Evolutionary conservation across 1,139 yeast species (phyloP).

Genomic region (Candida sp.): DNA sequence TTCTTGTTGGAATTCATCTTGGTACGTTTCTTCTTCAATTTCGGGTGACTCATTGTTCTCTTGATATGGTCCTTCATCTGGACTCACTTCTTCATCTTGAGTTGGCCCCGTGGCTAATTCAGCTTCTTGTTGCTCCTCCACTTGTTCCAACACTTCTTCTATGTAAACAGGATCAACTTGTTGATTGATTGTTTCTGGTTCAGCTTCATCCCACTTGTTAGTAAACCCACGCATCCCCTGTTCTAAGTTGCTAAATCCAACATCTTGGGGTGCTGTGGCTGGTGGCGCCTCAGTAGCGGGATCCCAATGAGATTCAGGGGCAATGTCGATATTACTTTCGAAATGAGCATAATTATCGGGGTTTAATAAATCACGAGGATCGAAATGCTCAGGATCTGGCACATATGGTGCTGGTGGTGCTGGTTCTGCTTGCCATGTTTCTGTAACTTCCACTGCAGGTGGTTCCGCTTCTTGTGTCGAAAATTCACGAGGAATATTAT

Average conservation of each 20-base stretch:
- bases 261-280: slow-evolving; percentile 5
- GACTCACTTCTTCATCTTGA: not conserved
- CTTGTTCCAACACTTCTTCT: not conserved
- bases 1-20: not conserved
- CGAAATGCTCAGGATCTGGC: slow-evolving; percentile 7
- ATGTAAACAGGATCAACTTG: not conserved
- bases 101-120: not conserved
- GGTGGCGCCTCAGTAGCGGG: slow-evolving; percentile 37
- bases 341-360: slow-evolving; percentile 27
- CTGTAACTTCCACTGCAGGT: not conserved
- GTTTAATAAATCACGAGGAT: slow-evolving; percentile 18
- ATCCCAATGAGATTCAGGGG: slow-evolving; percentile 36
- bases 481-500: not conserved
- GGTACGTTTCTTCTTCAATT: not conserved
- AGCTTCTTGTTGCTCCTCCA: not conserved
- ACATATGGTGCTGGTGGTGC: not conserved
- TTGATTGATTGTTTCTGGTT: not conserved
- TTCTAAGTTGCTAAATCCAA: slow-evolving; percentile 5
- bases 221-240: slow-evolving; percentile 9
- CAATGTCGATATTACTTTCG: slow-evolving; percentile 14
- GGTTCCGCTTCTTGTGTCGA: no score
- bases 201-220: slow-evolving; percentile 14
- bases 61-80: not conserved
- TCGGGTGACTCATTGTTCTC: not conserved
- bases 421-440: slow-evolving; percentile 3